Evolutionary conservation across 805 yeast species (phyloP), one percentile per base, ranked within the genome.

Genomic region (Saturnispora silvae): DNA sequence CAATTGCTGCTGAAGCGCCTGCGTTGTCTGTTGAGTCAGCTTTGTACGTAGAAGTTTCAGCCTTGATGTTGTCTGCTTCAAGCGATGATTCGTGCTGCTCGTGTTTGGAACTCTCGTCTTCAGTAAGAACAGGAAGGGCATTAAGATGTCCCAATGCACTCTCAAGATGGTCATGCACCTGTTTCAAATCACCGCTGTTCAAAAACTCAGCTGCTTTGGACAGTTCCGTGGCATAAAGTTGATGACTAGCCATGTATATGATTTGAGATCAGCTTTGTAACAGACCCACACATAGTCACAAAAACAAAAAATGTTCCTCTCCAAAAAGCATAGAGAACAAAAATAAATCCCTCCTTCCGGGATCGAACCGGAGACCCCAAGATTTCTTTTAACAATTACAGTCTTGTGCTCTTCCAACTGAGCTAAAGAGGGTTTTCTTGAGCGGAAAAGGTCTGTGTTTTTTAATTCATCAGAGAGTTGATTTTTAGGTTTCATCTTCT

Each of bases 351-450:
- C 47, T 44, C 47, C 47, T 33, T 42, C 47, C 47, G 47, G 47
- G 47, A 44, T 44, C 47, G 47, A 44, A 44, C 47, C 47, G 43
- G 47, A 42, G 47, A 44, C 47, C 47, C 43, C 43, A 44, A 41
- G 47, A 44, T 44, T 40, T 41, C 47, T 40, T 15, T 22, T n/a
- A 1, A 8, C 35, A 26, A 39, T 44, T 44, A 44, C 47, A 44
- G 47, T 44, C 47, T 41, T 41, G 43, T 43, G 47, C 47, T 44
- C 47, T 44, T 44, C 47, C 47, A 44, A 44, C 47, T 44, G 47
- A 44, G 47, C 47, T 44, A 44, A 33, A 44, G 47, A 44, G 47
- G 47, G 47, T 16, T 27, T 38, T 42, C 24, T 22, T 22, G 24
- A 8, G 24, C 24, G 7, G 10, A 22, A n/a, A n/a, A n/a, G n/a